These are phyloP conservation scores for Aspergillus clavatus DNA, from an alignment of 2,329 filamentous ascomycete genomes.

Conservation along the genomic window DNA sequence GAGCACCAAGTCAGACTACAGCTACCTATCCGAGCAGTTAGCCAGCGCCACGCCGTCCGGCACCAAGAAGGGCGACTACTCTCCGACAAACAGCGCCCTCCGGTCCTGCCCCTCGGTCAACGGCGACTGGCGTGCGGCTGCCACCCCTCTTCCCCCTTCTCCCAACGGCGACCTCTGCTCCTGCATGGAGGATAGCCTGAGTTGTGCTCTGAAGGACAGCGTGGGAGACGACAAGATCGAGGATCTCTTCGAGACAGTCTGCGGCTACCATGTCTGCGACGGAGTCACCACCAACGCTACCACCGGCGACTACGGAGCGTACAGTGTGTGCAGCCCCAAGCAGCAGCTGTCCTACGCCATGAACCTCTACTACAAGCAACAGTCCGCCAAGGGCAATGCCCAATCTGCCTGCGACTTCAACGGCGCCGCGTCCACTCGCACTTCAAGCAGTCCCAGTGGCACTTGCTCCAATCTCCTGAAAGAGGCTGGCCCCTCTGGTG, in stretches of 20 bases:
- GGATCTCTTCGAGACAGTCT: slow-evolving; percentile 59
- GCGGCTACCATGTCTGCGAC: slow-evolving; percentile 37
- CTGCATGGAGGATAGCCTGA: slow-evolving; percentile 72
- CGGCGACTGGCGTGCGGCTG: slow-evolving; percentile 62
- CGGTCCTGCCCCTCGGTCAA: slow-evolving; percentile 63
- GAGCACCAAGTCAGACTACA: slow-evolving; percentile 67
- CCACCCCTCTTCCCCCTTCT: slow-evolving; percentile 66
- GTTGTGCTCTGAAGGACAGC: slow-evolving; percentile 59
- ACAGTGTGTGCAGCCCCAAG: slow-evolving; percentile 39
- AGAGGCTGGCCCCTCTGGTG: slow-evolving; percentile 36
- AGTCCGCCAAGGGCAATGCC: slow-evolving; percentile 29
- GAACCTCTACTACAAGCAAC: slow-evolving; percentile 40
- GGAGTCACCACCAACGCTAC: slow-evolving; percentile 39
- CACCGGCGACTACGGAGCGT: slow-evolving; percentile 41
- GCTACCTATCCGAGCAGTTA: slow-evolving; percentile 64
- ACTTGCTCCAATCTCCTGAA: slow-evolving; percentile 34
- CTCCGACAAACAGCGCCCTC: slow-evolving; percentile 62
- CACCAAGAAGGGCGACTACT: slow-evolving; percentile 63
- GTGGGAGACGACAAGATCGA: slow-evolving; percentile 57
- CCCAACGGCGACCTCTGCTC: slow-evolving; percentile 73
- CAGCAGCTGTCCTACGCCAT: slow-evolving; percentile 42
- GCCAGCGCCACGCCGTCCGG: slow-evolving; percentile 60
- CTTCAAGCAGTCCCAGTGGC: slow-evolving; percentile 27
- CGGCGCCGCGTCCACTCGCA: slow-evolving; percentile 36
- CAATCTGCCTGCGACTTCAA: slow-evolving; percentile 40